phyloP scores from a whole-genome alignment of 2,329 filamentous ascomycete genomes.

The Phaeoacremonium minimum region DNA sequence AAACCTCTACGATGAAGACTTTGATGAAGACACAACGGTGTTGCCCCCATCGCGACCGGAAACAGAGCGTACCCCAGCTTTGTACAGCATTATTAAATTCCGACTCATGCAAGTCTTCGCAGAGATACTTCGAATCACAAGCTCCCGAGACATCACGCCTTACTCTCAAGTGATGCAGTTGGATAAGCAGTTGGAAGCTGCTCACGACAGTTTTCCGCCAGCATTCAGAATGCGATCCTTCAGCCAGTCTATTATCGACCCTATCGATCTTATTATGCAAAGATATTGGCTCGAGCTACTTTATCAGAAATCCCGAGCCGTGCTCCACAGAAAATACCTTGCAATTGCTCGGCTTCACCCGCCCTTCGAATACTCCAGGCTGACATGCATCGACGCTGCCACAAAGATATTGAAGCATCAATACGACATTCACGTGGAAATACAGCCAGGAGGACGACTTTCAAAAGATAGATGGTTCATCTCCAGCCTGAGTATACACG shows the following conservation, averaged over 20 bases:
- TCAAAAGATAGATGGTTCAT: conserved; percentile 35
- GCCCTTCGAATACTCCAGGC: conserved; percentile 32
- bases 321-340: conserved; percentile 21
- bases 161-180: conserved; percentile 14
- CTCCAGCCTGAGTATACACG: conserved; percentile 34
- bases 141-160: conserved; percentile 3
- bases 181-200: conserved; percentile 13
- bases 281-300: conserved; percentile 17
- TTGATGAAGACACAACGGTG: conserved; percentile 40
- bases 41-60: conserved; percentile 36
- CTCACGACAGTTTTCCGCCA: conserved; percentile 9
- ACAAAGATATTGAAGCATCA: conserved; percentile 36
- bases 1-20: conserved; percentile 48
- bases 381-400: conserved; percentile 38
- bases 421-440: conserved; percentile 32
- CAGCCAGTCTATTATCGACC: conserved; percentile 8
- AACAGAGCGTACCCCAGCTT: conserved; percentile 33
- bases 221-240: conserved; percentile 5
- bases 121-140: conserved; percentile 12
- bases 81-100: conserved; percentile 12
- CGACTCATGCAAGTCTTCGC: conserved; percentile 14
- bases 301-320: conserved; percentile 16
- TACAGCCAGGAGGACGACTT: conserved; percentile 31
- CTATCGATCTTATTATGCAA: conserved; percentile 17
- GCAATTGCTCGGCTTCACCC: conserved; percentile 23